phyloP scores from a whole-genome alignment of 768 basidiomycete genomes.

The Podaxis pistillaris region DNA sequence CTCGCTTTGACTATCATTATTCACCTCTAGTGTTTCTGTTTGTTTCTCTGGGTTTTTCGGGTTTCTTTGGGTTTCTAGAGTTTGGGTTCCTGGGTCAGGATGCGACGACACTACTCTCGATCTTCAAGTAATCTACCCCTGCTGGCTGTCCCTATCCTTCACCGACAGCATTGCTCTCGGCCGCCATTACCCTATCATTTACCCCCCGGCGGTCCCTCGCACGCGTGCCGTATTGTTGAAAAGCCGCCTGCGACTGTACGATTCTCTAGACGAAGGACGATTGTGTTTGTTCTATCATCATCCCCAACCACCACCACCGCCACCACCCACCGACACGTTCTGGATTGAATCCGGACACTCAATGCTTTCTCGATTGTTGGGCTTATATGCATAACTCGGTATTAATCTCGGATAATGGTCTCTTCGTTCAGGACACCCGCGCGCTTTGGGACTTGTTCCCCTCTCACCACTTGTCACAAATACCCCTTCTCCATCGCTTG shows the following conservation, averaged over 20 bases:
- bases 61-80: constrained; percentile 11
- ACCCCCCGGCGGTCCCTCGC: background rate
- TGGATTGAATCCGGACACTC: constrained; percentile 15
- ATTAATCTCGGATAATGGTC: constrained; percentile 13
- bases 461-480: background rate
- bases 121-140: constrained; percentile 8
- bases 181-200: constrained; percentile 1
- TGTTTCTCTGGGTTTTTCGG: constrained; percentile 11
- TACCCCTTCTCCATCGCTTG: background rate
- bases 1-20: constrained; percentile 16
- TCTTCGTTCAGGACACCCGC: constrained; percentile 14
- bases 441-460: constrained; percentile 2
- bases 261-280: constrained; percentile 13
- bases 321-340: constrained; percentile 1
- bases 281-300: constrained; percentile 10
- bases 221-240: constrained; percentile 2
- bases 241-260: constrained; percentile 11
- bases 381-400: constrained; percentile 10
- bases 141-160: constrained; percentile 1
- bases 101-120: constrained; percentile 5
- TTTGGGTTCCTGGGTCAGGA: constrained; percentile 10
- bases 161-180: background rate
- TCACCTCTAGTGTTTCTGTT: constrained; percentile 13
- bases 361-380: constrained; percentile 11
- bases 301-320: background rate